Base-by-base conservation (phyloP, 768 basidiomycete genomes). In the Russula sp. region DNA sequence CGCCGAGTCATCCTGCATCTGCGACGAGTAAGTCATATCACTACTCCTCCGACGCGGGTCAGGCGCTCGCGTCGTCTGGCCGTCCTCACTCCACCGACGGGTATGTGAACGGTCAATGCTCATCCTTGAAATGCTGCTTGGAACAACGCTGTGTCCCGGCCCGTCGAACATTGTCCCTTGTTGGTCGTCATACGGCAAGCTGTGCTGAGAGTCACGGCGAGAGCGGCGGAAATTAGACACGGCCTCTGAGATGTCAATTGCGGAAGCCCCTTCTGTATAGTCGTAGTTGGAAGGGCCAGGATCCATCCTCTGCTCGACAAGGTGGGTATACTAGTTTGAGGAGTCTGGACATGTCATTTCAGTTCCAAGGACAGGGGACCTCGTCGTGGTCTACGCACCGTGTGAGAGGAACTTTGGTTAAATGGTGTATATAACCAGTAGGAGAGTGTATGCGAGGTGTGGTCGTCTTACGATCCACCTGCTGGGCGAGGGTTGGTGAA, bases 191-290 rank as follows among this genome's bases (percentile, higher is more conserved):
- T 81, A 84, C 55, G 85, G 82, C 56, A 76, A 74, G 70, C 83
- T 84, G 68, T 83, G 80, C 55, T 85, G 84, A 5, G 91, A 91
- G 69, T 89, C 83, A 20, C 85, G 81, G 47, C 88, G 79, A n/a
- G 82, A 74, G 37, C 75, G 80, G 48, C 79, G 77, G 56, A 69
- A 77, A 65, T 78, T 81, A 40, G 75, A 75, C n/a, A 87, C 68
- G 18, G 82, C 91, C 66, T 78, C 73, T 62, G 82, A 74, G 49
- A 95, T 91, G 64, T 92, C 92, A 35, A 84, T 77, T 7, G 84
- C 78, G 11, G 89, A 87, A 39, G 92, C 92, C 45, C 91, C 91
- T 68, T 94, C 92, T 1, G 92, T 93, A 72, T 94, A 94, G 76
- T 94, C 92, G 67, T 78, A 64, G 5, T 35, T 60, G 11, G 67